Evolutionary conservation across 1,139 yeast species (phyloP), one percentile per base, ranked within the genome.

Genomic region (Yamadazyma dushanensis): DNA sequence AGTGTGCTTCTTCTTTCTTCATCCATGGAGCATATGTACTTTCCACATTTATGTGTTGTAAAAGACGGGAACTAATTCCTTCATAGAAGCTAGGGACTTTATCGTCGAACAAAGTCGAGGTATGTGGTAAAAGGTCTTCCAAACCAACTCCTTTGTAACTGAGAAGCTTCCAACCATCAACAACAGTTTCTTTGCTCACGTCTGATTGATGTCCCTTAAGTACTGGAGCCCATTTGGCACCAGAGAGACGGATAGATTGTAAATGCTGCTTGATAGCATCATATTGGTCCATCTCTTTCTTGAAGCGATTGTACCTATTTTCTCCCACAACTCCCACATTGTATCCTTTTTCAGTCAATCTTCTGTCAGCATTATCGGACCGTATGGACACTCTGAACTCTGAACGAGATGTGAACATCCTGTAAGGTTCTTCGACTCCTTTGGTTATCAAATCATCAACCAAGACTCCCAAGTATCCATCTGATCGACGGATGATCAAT

Each of bases 341-440:
- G 34, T 74, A 66, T 1, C 96, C 98, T 43, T 67, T 59, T 38
- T 71, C 78, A 0, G 97, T 90, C 37, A 94, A 63, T 41, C 99
- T 67, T 38, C 73, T 57, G 53, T 94, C 97, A 0, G 99, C 98
- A 63, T 92, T 94, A 57, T 94, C 98, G 1, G 96, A 81, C 40
- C 99, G 71, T 7, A 89, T 84, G 19, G 90, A 82, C 29, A 94
- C 78, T 52, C 98, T 71, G 57, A 88, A 94, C 56, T 94, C 99
- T 0, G 96, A 86, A 37, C 99, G 73, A 2, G 97, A 88, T 0
- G 98, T 94, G 54, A 94, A 94, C 98, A 94, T 94, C 44, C 99
- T 71, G 57, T 94, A 94, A 1, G 99, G 99, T 56, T 94, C 99
- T 42, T 84, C 90, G 1, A 94, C 96, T 14, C 98, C 99, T 60